A percentile compares a stretch with the other conserved stretches of the same genome.
phyloP scores from a whole-genome alignment of 2,329 filamentous ascomycete species.

The Claviceps fusiformis region DNA sequence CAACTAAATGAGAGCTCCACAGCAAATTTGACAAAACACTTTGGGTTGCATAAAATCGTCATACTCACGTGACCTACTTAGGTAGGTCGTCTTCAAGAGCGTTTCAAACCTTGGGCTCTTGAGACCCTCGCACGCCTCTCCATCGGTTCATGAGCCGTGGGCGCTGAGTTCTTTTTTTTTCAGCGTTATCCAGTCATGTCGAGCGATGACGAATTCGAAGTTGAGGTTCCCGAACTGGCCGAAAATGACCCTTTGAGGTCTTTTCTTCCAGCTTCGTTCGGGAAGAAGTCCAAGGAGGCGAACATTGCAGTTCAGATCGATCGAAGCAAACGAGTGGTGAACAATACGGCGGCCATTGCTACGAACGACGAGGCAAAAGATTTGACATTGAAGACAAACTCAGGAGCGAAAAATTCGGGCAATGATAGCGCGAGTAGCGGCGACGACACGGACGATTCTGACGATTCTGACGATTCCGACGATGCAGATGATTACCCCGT shows the following conservation, averaged over 20 bases:
- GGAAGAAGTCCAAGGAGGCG: constrained; percentile 61
- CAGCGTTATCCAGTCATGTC: constrained; percentile 29
- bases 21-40: background rate
- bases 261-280: constrained; percentile 73
- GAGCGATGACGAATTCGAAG: constrained; percentile 45
- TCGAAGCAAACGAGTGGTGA: constrained; percentile 49
- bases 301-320: constrained; percentile 73
- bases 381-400: constrained; percentile 6
- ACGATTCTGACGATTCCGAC: constrained; percentile 43
- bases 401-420: constrained; percentile 4
- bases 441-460: constrained; percentile 21
- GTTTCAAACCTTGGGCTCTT: background rate
- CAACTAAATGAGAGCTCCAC: background rate
- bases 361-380: constrained; percentile 4
- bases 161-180: too few relatives aligned
- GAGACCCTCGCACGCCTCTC: background rate
- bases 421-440: constrained; percentile 14
- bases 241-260: constrained; percentile 58
- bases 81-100: background rate
- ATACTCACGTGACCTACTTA: background rate
- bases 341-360: background rate
- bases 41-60: background rate
- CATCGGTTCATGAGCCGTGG: background rate
- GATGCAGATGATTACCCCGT: constrained; percentile 83
- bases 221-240: constrained; percentile 40